A percentile compares a stretch with the other conserved stretches of the same genome.
Evolutionary conservation across 2,329 filamentous ascomycete genomes (phyloP).

Genomic region (Arthroderma uncinatum): DNA sequence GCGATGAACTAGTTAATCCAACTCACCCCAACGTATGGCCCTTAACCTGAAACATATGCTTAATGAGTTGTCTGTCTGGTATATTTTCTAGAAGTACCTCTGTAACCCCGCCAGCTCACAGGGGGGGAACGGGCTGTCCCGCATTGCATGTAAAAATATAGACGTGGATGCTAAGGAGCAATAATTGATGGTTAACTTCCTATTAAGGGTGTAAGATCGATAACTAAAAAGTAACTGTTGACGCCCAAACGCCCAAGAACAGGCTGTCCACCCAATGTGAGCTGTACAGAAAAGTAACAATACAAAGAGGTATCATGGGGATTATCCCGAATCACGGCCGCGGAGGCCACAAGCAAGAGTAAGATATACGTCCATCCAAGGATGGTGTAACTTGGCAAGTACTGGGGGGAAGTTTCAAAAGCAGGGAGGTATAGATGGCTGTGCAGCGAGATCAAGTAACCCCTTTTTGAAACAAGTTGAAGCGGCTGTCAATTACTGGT

Average conservation of each 20-base stretch:
- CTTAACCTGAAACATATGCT: neutral
- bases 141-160: neutral
- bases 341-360: neutral
- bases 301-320: neutral
- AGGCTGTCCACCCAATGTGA: neutral
- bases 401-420: neutral
- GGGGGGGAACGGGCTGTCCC: neutral
- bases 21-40: neutral
- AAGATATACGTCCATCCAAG: neutral
- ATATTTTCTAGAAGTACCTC: neutral
- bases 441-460: neutral
- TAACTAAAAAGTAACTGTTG: neutral
- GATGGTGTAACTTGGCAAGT: neutral
- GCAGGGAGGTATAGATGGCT: neutral
- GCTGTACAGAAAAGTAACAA: neutral
- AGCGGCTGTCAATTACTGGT: neutral
- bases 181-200: neutral
- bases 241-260: constrained; percentile 1
- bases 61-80: neutral
- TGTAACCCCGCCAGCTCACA: neutral
- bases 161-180: neutral
- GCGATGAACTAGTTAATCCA: neutral
- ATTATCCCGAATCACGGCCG: neutral
- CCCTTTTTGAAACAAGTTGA: neutral
- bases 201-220: neutral